phyloP scores from a whole-genome alignment of 345 rosid genomes.

The Brassica juncea region DNA sequence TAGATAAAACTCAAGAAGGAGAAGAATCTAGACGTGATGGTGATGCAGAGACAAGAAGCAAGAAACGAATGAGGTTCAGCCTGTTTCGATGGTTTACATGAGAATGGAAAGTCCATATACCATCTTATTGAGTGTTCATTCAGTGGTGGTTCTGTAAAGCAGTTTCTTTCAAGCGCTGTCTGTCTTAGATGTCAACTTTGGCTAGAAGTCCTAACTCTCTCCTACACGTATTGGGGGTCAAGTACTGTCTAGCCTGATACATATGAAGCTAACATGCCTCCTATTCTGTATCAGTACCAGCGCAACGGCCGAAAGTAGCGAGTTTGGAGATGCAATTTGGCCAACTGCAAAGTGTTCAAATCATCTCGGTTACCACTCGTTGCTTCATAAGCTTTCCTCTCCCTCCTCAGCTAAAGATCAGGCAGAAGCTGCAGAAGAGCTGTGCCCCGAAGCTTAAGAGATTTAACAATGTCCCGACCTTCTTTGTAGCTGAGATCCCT shows the following conservation, averaged over 20 bases:
- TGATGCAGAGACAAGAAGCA: background rate
- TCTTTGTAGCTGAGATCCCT: conserved; percentile 41
- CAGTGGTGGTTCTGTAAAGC: background rate
- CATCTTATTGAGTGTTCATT: background rate
- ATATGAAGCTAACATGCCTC: too few relatives aligned
- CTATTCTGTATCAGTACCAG: too few relatives aligned
- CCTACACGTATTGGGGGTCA: background rate
- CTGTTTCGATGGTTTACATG: background rate
- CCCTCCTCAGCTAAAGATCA: conserved; percentile 42
- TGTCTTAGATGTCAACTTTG: background rate
- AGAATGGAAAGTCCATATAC: background rate
- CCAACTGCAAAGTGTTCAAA: too few relatives aligned
- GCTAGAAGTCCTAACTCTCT: background rate
- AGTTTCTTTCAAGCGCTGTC: background rate
- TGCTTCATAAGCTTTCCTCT: conserved; percentile 53
- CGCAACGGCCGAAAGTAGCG: too few relatives aligned
- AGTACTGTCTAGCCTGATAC: background rate
- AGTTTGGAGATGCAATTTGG: too few relatives aligned
- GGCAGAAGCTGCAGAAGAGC: conserved; percentile 51
- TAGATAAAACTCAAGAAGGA: background rate
- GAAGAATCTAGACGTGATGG: background rate
- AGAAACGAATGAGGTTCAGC: background rate
- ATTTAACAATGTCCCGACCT: conserved; percentile 41
- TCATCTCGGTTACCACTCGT: conserved; percentile 9
- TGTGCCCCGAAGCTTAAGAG: conserved; percentile 50